phyloP scores from a whole-genome alignment of 2,329 filamentous ascomycete species.

The Tolypocladium pustulatum region DNA sequence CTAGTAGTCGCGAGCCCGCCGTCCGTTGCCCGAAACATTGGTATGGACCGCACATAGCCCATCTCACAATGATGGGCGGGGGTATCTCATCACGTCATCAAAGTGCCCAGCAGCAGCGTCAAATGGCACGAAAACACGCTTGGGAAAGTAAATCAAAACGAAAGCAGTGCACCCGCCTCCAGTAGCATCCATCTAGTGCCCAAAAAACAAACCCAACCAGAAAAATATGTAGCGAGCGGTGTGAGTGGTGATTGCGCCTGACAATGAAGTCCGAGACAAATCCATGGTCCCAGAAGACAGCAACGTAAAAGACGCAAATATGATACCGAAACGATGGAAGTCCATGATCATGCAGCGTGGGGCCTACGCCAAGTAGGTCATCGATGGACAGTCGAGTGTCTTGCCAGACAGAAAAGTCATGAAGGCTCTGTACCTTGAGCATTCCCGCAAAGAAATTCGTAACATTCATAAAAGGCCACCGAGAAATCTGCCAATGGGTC shows the following conservation, averaged over 20 bases:
- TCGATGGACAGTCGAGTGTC: not conserved
- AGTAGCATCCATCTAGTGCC: not conserved
- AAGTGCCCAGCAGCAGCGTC: not conserved
- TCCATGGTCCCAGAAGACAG: not conserved
- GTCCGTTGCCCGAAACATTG: not conserved
- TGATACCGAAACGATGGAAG: not conserved
- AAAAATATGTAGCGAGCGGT: not conserved
- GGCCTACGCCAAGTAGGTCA: not conserved
- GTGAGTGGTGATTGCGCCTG: not conserved
- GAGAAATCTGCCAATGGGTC: not conserved
- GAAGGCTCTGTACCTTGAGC: not conserved
- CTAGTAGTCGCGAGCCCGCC: conserved; percentile 1
- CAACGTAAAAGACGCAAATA: not conserved
- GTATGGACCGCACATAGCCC: not conserved
- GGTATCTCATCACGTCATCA: not conserved
- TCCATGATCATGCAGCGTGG: not conserved
- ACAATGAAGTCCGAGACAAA: not conserved
- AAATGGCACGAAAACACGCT: not conserved
- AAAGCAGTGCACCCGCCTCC: not conserved
- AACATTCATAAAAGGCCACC: not conserved
- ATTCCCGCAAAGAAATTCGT: not conserved
- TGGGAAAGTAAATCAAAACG: not conserved
- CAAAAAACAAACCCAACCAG: not conserved
- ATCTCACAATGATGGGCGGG: conserved; percentile 9
- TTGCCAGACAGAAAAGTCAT: not conserved